These are phyloP conservation scores for Aspergillus ochraceus DNA, from an alignment of 2,329 filamentous ascomycete species.

Conservation along the genomic window DNA sequence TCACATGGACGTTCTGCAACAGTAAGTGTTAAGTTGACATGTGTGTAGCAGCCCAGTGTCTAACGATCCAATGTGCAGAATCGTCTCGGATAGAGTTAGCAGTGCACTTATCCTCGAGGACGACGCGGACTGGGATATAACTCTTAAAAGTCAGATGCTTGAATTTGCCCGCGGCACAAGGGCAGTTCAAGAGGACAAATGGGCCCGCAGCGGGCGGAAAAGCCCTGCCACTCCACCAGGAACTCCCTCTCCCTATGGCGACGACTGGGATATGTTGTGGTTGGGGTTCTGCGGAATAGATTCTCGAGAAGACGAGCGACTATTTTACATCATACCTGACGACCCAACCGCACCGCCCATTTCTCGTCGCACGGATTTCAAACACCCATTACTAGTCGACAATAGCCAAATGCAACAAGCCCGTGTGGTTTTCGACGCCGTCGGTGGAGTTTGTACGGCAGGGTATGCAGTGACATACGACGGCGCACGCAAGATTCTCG, in stretches of 20 bases:
- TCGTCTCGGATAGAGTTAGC: background rate
- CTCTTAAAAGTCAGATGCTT: background rate
- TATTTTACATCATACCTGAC: background rate
- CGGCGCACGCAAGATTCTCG: background rate
- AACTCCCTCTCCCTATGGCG: background rate
- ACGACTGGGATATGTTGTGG: slow-evolving; percentile 4
- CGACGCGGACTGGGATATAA: slow-evolving; percentile 5
- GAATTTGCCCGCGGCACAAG: slow-evolving; percentile 3
- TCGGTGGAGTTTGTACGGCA: background rate
- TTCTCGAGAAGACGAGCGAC: background rate
- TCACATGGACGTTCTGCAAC: background rate
- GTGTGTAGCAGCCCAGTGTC: background rate
- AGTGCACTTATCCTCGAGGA: slow-evolving; percentile 2
- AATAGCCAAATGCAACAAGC: background rate
- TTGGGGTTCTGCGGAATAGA: slow-evolving; percentile 1
- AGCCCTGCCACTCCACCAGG: background rate
- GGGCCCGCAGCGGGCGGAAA: background rate
- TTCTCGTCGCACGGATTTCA: background rate
- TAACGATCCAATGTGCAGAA: background rate
- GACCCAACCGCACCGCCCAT: background rate
- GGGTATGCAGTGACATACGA: background rate
- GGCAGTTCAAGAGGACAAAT: background rate
- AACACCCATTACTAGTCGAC: background rate
- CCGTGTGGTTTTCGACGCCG: background rate
- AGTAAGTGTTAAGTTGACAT: background rate